Evolutionary conservation across 495 filamentous ascomycete species (phyloP).

Genomic region (Tuber indicum): DNA sequence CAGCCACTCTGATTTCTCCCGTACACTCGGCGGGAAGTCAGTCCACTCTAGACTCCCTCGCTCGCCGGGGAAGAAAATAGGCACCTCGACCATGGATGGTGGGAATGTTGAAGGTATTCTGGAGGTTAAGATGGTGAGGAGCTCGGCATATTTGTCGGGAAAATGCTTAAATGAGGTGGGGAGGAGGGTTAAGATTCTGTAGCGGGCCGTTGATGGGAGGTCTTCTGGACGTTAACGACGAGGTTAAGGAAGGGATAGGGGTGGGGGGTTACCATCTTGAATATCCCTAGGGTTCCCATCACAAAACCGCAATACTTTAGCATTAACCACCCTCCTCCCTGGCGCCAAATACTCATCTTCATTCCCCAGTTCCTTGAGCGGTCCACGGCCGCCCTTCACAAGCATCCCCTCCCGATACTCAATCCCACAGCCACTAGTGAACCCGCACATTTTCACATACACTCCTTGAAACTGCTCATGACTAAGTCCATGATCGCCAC

Average conservation of each 20-base stretch:
- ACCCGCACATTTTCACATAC: slow-evolving; percentile 38
- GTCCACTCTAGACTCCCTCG: slow-evolving; percentile 33
- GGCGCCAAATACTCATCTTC: slow-evolving; percentile 31
- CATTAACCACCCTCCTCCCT: slow-evolving; percentile 37
- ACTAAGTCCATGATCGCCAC: slow-evolving; percentile 34
- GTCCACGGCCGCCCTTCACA: background rate
- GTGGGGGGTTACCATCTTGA: slow-evolving; percentile 47
- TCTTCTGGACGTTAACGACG: background rate
- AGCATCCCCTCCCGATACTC: slow-evolving; percentile 34
- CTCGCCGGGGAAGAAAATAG: slow-evolving; percentile 32
- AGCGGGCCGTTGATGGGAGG: slow-evolving; percentile 46
- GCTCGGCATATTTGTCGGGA: slow-evolving; percentile 34
- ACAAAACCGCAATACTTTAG: slow-evolving; percentile 46
- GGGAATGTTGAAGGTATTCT: slow-evolving; percentile 25
- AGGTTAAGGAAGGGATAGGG: background rate
- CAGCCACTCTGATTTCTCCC: slow-evolving; percentile 34
- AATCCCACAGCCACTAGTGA: slow-evolving; percentile 43
- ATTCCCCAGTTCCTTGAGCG: background rate
- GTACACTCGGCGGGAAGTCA: slow-evolving; percentile 34
- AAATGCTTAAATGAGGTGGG: slow-evolving; percentile 43
- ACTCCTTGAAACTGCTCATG: slow-evolving; percentile 41
- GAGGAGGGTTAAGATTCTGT: slow-evolving; percentile 48
- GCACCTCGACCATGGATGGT: slow-evolving; percentile 26
- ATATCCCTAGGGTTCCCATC: slow-evolving; percentile 48
- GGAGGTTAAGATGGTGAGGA: background rate